Conservation (phyloP, 202 grass and related monocot genomes). For the Thinopyrum obtusiflorum region DNA sequence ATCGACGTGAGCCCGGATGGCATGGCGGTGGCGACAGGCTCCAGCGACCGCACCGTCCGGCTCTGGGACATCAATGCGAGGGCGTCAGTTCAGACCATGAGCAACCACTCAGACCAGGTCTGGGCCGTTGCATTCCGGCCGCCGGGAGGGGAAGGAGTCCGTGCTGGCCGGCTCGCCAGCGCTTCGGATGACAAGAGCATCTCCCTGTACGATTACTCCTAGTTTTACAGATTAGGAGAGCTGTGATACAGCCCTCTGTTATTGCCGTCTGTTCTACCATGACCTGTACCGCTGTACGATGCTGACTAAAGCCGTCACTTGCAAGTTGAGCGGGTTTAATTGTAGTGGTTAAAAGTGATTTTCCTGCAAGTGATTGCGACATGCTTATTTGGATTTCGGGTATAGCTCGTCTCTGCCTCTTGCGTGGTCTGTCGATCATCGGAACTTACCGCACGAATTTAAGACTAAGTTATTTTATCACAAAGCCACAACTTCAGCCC, state of each 20-base stretch:
- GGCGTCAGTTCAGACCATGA: conserved; percentile 79
- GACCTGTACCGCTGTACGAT: neutral
- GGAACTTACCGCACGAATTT: no score
- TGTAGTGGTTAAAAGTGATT: neutral
- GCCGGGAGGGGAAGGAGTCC: conserved; percentile 54
- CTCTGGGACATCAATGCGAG: conserved; percentile 85
- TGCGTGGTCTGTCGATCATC: no score
- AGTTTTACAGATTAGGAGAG: conserved; percentile 7
- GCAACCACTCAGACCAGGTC: conserved; percentile 83
- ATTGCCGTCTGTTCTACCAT: neutral
- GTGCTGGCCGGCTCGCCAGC: conserved; percentile 67
- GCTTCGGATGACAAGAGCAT: conserved; percentile 86
- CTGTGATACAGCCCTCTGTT: neutral
- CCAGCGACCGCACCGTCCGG: conserved; percentile 70
- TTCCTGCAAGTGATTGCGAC: no score
- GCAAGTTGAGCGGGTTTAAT: neutral
- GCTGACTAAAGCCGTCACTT: neutral
- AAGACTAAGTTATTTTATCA: no score
- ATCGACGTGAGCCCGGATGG: conserved; percentile 83
- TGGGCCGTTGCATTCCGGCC: conserved; percentile 81
- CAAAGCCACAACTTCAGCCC: no score
- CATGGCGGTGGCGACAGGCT: conserved; percentile 68
- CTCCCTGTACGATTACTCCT: conserved; percentile 89
- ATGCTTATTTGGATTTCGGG: no score
- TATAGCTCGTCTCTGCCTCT: no score